A percentile compares a stretch with the other conserved stretches of the same genome.
phyloP scores from a whole-genome alignment of 495 filamentous ascomycete genomes.

The Trichoderma virens region DNA sequence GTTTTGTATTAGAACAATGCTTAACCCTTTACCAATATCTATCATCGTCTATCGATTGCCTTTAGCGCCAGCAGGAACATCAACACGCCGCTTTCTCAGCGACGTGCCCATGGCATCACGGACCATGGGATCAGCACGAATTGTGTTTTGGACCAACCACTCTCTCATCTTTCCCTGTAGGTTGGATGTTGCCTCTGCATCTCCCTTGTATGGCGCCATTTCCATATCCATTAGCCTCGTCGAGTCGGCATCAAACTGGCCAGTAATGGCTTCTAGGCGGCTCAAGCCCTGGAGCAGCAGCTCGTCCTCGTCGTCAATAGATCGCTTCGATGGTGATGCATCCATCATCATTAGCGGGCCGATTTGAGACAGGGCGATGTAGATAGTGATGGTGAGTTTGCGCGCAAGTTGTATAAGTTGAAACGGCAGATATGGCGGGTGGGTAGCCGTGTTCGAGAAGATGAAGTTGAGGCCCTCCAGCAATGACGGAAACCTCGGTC shows the following conservation, averaged over 20 bases:
- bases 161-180: conserved; percentile 63
- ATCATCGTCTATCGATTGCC: conserved; percentile 33
- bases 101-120: conserved; percentile 61
- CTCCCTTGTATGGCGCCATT: conserved; percentile 72
- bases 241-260: conserved; percentile 57
- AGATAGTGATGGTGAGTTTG: conserved; percentile 68
- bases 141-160: conserved; percentile 68
- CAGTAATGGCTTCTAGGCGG: conserved; percentile 45
- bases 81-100: conserved; percentile 48
- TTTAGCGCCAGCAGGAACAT: conserved; percentile 48
- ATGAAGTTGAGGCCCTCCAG: conserved; percentile 56
- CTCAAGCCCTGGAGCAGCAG: conserved; percentile 43
- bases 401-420: conserved; percentile 73
- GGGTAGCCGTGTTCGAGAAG: conserved; percentile 37
- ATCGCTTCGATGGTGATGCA: conserved; percentile 12
- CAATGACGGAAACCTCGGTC: conserved; percentile 50
- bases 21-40: conserved; percentile 9
- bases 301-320: conserved; percentile 29
- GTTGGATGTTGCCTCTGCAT: conserved; percentile 50
- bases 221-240: conserved; percentile 64
- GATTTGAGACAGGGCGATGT: conserved; percentile 86
- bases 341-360: conserved; percentile 48
- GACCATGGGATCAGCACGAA: conserved; percentile 66
- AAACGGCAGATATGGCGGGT: conserved; percentile 74
- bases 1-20: not conserved